A percentile compares a stretch with the other conserved stretches of the same genome.
Conservation (phyloP, 345 rosid genomes). For the Capsella bursapastoris region DNA sequence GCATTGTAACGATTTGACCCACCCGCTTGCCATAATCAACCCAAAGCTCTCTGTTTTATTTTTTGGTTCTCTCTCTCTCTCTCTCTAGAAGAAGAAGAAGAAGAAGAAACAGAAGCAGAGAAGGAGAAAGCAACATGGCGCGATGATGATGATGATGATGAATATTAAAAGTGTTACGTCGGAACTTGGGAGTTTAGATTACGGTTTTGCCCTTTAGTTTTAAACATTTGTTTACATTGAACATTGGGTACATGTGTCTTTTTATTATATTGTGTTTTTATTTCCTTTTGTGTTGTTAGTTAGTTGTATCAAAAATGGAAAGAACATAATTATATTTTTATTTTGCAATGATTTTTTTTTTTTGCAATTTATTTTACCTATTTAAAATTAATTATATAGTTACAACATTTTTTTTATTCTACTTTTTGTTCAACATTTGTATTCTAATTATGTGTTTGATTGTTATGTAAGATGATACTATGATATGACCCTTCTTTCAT, state of each 20-base stretch:
- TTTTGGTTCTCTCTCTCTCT: slow-evolving; percentile 29
- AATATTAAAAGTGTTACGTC: slow-evolving; percentile 35
- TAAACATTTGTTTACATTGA: no score
- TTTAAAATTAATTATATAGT: no score
- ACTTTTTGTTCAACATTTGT: no score
- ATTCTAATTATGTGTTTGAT: no score
- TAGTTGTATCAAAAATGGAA: slow-evolving; percentile 11
- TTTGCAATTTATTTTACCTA: no score
- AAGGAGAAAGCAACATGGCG: slow-evolving; percentile 45
- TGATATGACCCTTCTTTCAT: not conserved
- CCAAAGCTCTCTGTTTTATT: slow-evolving; percentile 2
- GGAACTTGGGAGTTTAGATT: not conserved
- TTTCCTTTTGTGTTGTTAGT: not conserved
- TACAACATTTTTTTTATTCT: no score
- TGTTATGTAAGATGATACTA: no score
- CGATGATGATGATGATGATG: slow-evolving; percentile 39
- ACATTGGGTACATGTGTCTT: not conserved
- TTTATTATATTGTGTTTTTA: not conserved
- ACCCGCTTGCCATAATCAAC: slow-evolving; percentile 65
- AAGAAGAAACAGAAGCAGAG: slow-evolving; percentile 30
- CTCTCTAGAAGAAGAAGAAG: slow-evolving; percentile 20
- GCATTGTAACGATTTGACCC: slow-evolving; percentile 95
- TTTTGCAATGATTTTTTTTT: not conserved
- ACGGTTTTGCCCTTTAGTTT: slow-evolving; percentile 2
- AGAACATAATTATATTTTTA: not conserved